A percentile compares a stretch with the other conserved stretches of the same genome.
Conservation (phyloP, 768 basidiomycete genomes). For the Mrakia hoshinonis region DNA sequence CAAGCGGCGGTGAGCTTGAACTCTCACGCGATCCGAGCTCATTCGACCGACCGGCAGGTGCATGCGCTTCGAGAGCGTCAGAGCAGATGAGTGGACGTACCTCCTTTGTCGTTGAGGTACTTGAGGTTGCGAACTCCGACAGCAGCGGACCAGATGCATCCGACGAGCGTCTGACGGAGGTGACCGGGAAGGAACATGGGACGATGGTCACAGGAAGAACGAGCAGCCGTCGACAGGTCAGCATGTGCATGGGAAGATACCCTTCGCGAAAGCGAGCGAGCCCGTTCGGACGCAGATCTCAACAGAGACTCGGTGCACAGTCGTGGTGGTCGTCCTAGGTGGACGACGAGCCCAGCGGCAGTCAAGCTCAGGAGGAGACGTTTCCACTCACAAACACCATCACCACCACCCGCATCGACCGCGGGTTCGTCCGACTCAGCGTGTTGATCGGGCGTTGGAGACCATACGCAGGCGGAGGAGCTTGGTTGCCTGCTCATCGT, state of each 20-base stretch:
- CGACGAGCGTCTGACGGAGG: background rate
- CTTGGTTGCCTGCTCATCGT: background rate
- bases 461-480: conserved; percentile 10
- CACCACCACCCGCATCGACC: background rate
- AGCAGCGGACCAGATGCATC: background rate
- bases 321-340: too few relatives aligned
- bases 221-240: background rate
- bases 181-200: too few relatives aligned
- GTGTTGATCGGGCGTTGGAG: conserved; percentile 1
- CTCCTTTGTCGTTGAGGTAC: background rate
- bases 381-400: background rate
- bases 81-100: background rate
- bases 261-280: too few relatives aligned
- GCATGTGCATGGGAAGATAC: background rate
- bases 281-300: too few relatives aligned
- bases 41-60: background rate
- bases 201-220: background rate
- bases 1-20: background rate
- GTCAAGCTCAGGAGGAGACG: background rate
- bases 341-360: background rate
- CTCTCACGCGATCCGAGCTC: background rate
- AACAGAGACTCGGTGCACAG: too few relatives aligned
- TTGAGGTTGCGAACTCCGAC: background rate
- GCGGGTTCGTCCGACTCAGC: background rate
- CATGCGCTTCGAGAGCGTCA: background rate